Base-by-base conservation (phyloP, 352 stramenopile species). In the Globisporangium splendens region DNA sequence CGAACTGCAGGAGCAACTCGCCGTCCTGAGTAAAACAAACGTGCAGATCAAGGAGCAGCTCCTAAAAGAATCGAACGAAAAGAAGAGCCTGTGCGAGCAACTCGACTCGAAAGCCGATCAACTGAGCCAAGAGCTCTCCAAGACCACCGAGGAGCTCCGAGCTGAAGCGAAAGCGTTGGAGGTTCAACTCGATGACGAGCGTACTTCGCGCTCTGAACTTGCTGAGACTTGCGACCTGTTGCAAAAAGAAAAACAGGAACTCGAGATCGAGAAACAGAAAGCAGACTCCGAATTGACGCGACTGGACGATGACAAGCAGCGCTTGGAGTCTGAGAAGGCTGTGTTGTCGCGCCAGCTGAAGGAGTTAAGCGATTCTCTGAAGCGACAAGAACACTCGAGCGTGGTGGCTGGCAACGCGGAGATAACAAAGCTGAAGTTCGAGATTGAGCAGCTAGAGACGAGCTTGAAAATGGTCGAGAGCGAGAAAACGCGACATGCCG, bases 391-490 rank as follows among this genome's bases (percentile, higher is more conserved):
- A n/a, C 24, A 65, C 15, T 43, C 68, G 14, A 61, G 57, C 46
- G 56, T 60, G 7, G 22, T 58, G 6, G 63, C 62, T 22, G 56
- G 52, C 1, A 24, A 55, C n/a, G 52, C 59, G 8, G 60, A 62
- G 6, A 24, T 70, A 3, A 64, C 58, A 5, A 72, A 76, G 43
- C 72, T 73, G 28, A 79, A 76, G 31, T 68, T 73, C 59, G 79
- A 89, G 54, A 67, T 76, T 7, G 76, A 86, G 47, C 71, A 83
- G 43, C 63, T 86, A 2, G 66, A 73, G 24, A 66, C 59, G 12
- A 71, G 55, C 24, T 57, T 76, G 12, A 73, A 72, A 39, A 56
- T 68, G 12, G 47, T 66, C 18, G 68, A 72, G 41, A 57, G 56
- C 33, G 76, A 86, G 21, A 87, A 83, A 58, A 52, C 65, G 1